phyloP scores from a whole-genome alignment of 352 stramenopile species.

The Globisporangium radiosum region DNA sequence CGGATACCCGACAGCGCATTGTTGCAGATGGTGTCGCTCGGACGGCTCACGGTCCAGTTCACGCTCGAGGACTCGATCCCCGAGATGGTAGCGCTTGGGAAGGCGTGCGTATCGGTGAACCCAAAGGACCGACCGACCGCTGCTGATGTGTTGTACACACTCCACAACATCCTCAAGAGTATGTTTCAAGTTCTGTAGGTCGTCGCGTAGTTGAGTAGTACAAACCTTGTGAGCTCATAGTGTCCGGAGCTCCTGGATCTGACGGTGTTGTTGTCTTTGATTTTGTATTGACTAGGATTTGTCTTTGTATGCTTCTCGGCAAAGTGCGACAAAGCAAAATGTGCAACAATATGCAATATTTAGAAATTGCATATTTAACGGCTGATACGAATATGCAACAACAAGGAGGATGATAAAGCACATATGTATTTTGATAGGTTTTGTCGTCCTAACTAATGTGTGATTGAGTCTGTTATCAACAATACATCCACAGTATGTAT shows the following conservation, averaged over 20 bases:
- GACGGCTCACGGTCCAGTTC: constrained; percentile 30
- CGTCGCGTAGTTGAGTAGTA: neutral
- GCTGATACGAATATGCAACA: no score
- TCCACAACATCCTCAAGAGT: constrained; percentile 6
- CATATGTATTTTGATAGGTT: no score
- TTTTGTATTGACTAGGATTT: neutral
- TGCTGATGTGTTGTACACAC: constrained; percentile 24
- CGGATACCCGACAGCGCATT: constrained; percentile 25
- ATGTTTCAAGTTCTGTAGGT: constrained; percentile 6
- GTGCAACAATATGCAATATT: no score
- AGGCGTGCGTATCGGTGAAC: constrained; percentile 29
- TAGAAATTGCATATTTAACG: no score
- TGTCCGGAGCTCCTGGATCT: neutral
- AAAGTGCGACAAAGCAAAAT: no score
- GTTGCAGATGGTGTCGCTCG: constrained; percentile 28
- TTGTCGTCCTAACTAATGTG: no score
- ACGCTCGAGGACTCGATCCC: constrained; percentile 15
- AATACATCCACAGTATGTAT: neutral
- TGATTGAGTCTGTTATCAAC: constrained; percentile 21
- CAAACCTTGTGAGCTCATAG: neutral
- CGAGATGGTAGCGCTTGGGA: constrained; percentile 21
- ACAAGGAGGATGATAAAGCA: no score
- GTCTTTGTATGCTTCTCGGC: no score
- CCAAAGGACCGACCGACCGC: constrained; percentile 27
- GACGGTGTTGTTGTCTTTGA: neutral